Evolutionary conservation across 2,329 filamentous ascomycete genomes (phyloP), one percentile per base, ranked within the genome.

Genomic region (Teratosphaeria nubilosa): DNA sequence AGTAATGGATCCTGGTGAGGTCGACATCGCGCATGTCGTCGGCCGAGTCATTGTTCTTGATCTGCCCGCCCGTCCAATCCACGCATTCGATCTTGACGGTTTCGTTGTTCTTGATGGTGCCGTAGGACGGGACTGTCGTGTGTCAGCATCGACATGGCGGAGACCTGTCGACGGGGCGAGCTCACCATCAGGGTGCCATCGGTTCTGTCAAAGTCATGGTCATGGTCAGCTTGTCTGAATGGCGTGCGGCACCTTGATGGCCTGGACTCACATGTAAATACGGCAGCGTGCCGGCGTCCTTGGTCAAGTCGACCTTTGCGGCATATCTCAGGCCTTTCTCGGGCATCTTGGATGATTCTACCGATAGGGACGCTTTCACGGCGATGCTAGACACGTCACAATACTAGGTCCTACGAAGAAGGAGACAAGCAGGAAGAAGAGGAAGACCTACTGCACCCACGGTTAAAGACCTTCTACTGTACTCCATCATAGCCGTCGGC

Each of bases 61-160:
- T 95, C 67, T 96, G 91, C 1, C 91, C 91, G 24, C 69, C 70
- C 0, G 74, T 76, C 67, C 90, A 95, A 75, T 95, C 90, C 7
- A 94, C 78, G 68, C 91, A 96, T 78, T 96, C 90, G 64, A 96
- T 95, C 74, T 95, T 95, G 64, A 96, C 91, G 0, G 88, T 88
- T 75, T 96, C 91, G 31, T 86, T 86, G 68, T 91, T 85, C 66
- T 87, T 85, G 68, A 96, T 90, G 1, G 81, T 84, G 32, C 80
- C 87, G 55, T 80, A 81, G 58, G 81, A 83, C 0, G 91, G 91
- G 55, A 95, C 89, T 94, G 60, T n/a, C 51, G 22, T 5, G 10
- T 9, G 20, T 53, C 22, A 31, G 51, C 10, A 30, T 30, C 10
- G 1, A 37, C 25, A 34, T 27, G 27, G 13, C 14, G 10, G n/a